Conservation (phyloP, 805 yeast genomes). For the Candida silvatica region DNA sequence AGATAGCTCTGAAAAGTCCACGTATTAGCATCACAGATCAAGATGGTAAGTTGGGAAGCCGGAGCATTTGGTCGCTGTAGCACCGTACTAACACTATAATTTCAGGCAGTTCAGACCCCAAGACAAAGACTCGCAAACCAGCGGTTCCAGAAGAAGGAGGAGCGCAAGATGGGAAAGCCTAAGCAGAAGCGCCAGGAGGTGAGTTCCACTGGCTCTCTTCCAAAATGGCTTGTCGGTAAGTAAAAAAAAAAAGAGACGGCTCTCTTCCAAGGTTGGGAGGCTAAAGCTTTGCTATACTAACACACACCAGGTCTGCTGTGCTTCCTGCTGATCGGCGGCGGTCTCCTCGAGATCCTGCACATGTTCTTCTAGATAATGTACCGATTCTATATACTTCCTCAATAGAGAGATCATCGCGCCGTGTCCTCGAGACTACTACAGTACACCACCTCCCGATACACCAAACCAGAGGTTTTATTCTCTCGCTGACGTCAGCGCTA, state of each 20-base stretch:
- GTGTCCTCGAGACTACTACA: too few relatives aligned
- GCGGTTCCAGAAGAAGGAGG: constrained; percentile 68
- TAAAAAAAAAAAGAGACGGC: too few relatives aligned
- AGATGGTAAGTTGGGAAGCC: too few relatives aligned
- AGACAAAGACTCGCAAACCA: constrained; percentile 82
- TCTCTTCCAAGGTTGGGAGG: too few relatives aligned
- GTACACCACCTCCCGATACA: too few relatives aligned
- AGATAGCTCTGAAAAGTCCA: too few relatives aligned
- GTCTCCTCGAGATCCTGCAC: constrained; percentile 59
- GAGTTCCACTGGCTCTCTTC: constrained; percentile 50
- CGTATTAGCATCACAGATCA: too few relatives aligned
- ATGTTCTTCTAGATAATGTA: constrained; percentile 45
- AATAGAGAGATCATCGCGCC: too few relatives aligned
- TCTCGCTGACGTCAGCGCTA: too few relatives aligned
- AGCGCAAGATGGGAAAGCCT: constrained; percentile 68
- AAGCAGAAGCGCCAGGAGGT: constrained; percentile 31
- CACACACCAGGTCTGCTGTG: constrained; percentile 26
- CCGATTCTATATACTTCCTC: too few relatives aligned
- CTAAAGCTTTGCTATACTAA: constrained; percentile 4
- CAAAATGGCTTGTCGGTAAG: constrained; percentile 53
- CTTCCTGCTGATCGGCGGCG: constrained; percentile 78
- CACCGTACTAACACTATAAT: background rate
- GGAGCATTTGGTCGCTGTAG: too few relatives aligned
- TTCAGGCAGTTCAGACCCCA: constrained; percentile 70
- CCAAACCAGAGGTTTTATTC: too few relatives aligned